These are phyloP conservation scores for Neurospora sp. DNA, from an alignment of 495 filamentous ascomycete species.

Conservation along the genomic window DNA sequence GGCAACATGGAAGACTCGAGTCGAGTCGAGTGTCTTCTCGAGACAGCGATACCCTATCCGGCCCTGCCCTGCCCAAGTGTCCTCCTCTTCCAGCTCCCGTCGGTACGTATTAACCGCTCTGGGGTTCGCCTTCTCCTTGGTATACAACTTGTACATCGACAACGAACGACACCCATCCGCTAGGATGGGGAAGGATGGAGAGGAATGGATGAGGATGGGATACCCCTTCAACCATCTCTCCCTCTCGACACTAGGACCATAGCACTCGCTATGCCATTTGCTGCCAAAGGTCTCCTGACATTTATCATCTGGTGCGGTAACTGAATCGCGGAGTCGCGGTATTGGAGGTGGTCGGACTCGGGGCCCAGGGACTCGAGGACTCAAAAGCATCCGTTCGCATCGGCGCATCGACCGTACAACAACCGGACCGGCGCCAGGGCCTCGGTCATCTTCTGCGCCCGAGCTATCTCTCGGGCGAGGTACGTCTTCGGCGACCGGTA, in stretches of 20 bases:
- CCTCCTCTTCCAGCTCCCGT: not conserved
- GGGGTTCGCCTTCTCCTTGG: not conserved
- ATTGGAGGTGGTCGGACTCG: not conserved
- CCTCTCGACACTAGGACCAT: not conserved
- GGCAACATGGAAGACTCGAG: not conserved
- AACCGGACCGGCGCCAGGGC: not conserved
- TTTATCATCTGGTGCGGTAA: no score
- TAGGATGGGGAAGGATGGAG: not conserved
- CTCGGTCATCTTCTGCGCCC: no score
- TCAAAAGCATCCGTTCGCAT: not conserved
- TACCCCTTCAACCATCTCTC: not conserved
- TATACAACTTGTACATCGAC: not conserved
- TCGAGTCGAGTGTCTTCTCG: not conserved
- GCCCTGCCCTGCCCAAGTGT: not conserved
- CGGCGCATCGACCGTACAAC: not conserved
- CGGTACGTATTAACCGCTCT: accelerated
- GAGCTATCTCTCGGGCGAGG: not conserved
- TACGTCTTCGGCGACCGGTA: not conserved
- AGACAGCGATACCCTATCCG: not conserved
- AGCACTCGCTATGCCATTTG: no score
- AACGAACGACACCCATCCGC: not conserved
- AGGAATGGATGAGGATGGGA: not conserved
- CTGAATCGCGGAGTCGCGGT: no score
- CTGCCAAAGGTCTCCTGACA: no score
- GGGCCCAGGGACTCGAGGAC: no score